These are phyloP conservation scores for Ogataea polymorpha DNA, from an alignment of 805 yeast species.

Conservation along the genomic window DNA sequence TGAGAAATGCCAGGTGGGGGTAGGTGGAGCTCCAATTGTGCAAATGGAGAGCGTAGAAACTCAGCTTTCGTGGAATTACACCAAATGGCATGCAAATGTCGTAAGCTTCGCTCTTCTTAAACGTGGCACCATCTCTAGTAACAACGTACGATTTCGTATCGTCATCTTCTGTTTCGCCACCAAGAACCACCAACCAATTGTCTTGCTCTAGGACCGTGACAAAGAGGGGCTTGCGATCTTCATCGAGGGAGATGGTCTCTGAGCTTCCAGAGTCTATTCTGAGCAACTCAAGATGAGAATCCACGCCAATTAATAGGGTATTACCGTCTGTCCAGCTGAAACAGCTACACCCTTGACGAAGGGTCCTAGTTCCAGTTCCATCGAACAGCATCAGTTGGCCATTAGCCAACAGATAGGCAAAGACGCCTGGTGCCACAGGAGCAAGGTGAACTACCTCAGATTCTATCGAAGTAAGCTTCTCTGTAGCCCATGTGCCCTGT, in stretches of 20 bases:
- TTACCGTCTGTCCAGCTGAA: constrained; percentile 10
- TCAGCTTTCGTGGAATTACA: constrained; percentile 42
- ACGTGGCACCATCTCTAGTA: neutral
- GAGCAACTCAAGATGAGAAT: constrained; percentile 6
- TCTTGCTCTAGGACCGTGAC: constrained; percentile 6
- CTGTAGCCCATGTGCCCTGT: constrained; percentile 1
- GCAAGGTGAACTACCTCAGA: constrained; percentile 2
- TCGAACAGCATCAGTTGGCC: constrained; percentile 12
- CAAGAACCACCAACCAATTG: constrained; percentile 15
- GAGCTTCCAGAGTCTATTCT: constrained; percentile 1
- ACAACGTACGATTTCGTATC: constrained; percentile 17
- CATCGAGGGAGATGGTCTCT: constrained; percentile 10
- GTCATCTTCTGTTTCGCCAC: constrained; percentile 13
- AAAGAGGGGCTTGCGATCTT: constrained; percentile 6
- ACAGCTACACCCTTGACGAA: constrained; percentile 8
- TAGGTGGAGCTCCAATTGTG: constrained; percentile 38
- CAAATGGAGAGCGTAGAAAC: constrained; percentile 42
- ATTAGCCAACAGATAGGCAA: constrained; percentile 10
- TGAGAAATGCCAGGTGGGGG: constrained; percentile 41
- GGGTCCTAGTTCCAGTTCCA: neutral
- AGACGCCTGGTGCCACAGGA: constrained; percentile 1
- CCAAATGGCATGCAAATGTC: constrained; percentile 47
- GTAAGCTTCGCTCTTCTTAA: constrained; percentile 24
- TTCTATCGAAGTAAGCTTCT: constrained; percentile 1
- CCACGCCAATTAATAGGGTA: constrained; percentile 1